These are phyloP conservation scores for Penicillium nordicum DNA, from an alignment of 2,329 filamentous ascomycete genomes.

Conservation along the genomic window DNA sequence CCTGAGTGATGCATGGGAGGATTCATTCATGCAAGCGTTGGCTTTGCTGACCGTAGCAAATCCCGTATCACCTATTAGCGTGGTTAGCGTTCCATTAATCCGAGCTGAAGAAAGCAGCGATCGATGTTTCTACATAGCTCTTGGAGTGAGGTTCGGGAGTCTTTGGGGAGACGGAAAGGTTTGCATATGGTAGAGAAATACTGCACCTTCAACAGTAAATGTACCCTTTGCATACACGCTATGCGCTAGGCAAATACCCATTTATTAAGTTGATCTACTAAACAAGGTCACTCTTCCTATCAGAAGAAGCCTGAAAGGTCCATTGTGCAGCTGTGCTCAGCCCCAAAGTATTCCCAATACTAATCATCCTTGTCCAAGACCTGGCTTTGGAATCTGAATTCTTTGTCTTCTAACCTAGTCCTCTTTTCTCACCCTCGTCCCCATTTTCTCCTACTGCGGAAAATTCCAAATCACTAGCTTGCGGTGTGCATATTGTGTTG, in stretches of 20 bases:
- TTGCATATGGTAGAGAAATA: neutral
- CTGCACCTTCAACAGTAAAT: neutral
- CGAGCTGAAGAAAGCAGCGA: neutral
- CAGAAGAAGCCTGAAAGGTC: neutral
- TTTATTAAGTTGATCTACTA: neutral
- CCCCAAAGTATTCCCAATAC: neutral
- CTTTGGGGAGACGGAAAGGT: neutral
- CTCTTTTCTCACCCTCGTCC: neutral
- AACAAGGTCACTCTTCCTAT: neutral
- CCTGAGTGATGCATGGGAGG: no score
- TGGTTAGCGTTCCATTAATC: neutral
- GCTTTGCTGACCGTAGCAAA: neutral
- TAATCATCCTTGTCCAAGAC: neutral
- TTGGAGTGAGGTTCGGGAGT: neutral
- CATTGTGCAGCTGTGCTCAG: neutral
- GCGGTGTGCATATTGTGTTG: neutral
- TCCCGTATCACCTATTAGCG: neutral
- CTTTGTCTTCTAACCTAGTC: constrained; percentile 1
- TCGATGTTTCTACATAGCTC: no score
- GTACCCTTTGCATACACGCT: no score
- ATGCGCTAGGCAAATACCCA: neutral
- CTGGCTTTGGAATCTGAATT: neutral
- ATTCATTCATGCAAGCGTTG: neutral
- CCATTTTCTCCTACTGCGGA: neutral
- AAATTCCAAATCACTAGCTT: neutral